A percentile compares a stretch with the other conserved stretches of the same genome.
These are phyloP conservation scores for Conringia planisiliqua DNA, from an alignment of 345 rosid species.

Conservation along the genomic window DNA sequence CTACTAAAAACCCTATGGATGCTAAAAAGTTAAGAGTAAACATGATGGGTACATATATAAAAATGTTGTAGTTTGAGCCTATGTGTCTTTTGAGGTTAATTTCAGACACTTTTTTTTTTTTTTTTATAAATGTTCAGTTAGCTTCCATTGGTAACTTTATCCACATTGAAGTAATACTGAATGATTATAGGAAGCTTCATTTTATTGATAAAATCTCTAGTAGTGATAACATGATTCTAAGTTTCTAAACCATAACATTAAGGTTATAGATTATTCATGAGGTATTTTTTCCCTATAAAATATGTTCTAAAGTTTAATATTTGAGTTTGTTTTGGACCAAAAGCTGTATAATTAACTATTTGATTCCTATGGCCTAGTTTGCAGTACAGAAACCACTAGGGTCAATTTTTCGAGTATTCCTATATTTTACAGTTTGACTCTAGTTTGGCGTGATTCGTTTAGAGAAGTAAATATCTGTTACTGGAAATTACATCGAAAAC, in stretches of 20 bases:
- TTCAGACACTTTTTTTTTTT: background rate
- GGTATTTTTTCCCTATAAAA: background rate
- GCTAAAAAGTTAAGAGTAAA: background rate
- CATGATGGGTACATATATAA: constrained; percentile 28
- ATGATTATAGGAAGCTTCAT: background rate
- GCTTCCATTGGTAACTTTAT: background rate
- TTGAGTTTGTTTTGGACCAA: too few species aligned
- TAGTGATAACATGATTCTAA: background rate
- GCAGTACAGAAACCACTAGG: constrained; percentile 1
- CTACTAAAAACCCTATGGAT: background rate
- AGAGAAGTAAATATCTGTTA: background rate
- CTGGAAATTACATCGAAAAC: constrained; percentile 9
- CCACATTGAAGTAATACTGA: background rate
- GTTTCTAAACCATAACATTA: background rate
- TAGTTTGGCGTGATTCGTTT: constrained; percentile 9
- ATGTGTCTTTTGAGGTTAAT: constrained; percentile 15
- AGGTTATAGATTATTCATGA: background rate
- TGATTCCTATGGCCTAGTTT: background rate
- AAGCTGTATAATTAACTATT: background rate
- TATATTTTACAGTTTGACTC: constrained; percentile 6
- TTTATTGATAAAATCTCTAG: background rate
- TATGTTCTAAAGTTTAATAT: background rate
- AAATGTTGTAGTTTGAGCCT: constrained; percentile 16
- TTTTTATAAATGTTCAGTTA: background rate
- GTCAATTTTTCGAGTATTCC: background rate